phyloP scores from a whole-genome alignment of 116 monocot species.

The Posidonia oceanica region DNA sequence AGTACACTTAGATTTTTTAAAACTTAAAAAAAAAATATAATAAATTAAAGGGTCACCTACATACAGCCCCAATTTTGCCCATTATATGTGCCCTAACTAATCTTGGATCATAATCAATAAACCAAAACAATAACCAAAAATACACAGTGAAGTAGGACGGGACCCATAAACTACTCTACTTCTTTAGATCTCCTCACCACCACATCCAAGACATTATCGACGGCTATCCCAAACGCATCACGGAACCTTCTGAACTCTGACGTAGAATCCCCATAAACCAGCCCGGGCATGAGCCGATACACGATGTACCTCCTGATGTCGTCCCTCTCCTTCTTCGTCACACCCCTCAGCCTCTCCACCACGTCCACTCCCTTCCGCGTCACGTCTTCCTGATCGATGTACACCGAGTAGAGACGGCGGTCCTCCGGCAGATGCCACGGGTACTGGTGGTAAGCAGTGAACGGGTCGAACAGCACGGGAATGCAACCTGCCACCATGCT shows the following conservation, averaged over 20 bases:
- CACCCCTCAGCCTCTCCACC: conserved; percentile 20
- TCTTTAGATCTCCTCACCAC: conserved; percentile 11
- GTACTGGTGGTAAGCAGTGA: conserved; percentile 55
- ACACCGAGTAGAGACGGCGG: conserved; percentile 33
- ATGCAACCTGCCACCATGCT: conserved; percentile 48
- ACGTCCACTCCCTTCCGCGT: conserved; percentile 26
- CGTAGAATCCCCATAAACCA: conserved; percentile 31
- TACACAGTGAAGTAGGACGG: too few species aligned
- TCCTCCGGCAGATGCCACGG: conserved; percentile 62
- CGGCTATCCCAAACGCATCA: conserved; percentile 29
- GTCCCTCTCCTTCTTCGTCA: conserved; percentile 15
- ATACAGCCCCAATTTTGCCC: too few species aligned
- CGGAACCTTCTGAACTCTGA: conserved; percentile 21
- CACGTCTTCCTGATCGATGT: conserved; percentile 37
- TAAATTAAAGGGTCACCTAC: too few species aligned
- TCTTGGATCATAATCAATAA: too few species aligned
- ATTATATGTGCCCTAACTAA: too few species aligned
- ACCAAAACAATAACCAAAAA: too few species aligned
- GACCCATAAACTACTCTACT: too few species aligned
- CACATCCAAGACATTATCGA: conserved; percentile 19
- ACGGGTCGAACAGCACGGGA: conserved; percentile 47
- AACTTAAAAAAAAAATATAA: too few species aligned
- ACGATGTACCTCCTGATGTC: conserved; percentile 48
- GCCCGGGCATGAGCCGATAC: conserved; percentile 32
- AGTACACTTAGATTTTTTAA: too few species aligned